Conservation (phyloP, 73 alveolate species). For the Tetrahymena elliotti region DNA sequence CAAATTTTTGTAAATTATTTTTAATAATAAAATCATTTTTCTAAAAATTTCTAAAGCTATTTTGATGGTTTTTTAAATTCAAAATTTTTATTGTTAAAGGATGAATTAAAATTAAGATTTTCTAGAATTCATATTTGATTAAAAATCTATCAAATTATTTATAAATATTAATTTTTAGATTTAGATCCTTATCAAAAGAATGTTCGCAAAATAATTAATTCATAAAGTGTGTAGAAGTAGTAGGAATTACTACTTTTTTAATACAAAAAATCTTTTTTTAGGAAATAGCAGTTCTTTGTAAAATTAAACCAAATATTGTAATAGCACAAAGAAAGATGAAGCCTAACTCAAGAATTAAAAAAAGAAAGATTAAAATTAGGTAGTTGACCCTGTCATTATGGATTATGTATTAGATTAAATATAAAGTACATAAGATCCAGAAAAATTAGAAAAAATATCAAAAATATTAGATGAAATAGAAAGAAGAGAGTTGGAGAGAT, state of each 20-base stretch:
- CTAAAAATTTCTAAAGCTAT: too few species aligned
- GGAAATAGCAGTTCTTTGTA: neutral
- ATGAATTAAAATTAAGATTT: neutral
- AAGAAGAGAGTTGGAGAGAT: neutral
- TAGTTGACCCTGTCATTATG: neutral
- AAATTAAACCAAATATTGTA: neutral
- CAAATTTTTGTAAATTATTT: too few species aligned
- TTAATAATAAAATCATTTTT: too few species aligned
- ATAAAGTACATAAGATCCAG: neutral
- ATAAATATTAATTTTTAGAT: neutral
- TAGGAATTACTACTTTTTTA: neutral
- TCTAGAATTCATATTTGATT: neutral
- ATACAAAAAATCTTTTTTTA: neutral
- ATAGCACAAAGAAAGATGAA: neutral
- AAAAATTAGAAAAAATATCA: neutral
- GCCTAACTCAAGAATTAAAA: neutral
- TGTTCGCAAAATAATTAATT: neutral
- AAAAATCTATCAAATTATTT: neutral
- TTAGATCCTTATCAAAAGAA: neutral
- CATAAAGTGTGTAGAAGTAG: neutral
- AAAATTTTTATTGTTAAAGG: neutral
- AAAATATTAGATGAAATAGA: neutral
- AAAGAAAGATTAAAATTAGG: neutral
- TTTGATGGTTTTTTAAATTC: too few species aligned
- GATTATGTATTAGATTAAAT: neutral